Evolutionary conservation across 2,329 filamentous ascomycete species (phyloP), one percentile per base, ranked within the genome.

Genomic region (Penicillium sp.): DNA sequence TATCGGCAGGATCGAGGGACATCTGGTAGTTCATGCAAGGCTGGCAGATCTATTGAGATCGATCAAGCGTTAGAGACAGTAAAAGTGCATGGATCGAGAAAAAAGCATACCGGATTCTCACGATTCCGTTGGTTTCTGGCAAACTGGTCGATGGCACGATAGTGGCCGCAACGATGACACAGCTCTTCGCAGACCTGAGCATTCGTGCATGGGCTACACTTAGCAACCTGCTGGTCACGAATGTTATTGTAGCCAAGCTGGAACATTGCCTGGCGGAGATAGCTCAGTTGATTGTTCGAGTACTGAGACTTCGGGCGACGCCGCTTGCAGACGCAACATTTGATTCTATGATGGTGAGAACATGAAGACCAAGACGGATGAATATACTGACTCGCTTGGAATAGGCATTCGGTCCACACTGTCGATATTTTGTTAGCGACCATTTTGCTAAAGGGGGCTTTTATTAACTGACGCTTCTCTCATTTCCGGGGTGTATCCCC

Each of bases 11-110:
- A 26, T 45, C 41, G 12, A 49, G 47, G 13, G 47, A 49, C 19
- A 39, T 29, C 42, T 49, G 41, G 32, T 56, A 55, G 51, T 51
- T 52, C 46, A 51, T 51, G 34, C 56, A 53, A 21, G 43, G 45
- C 28, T 48, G 24, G 26, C 41, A 48, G 26, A 48, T 8, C 41
- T 51, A 39, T 37, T 6, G 12, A 38, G 4, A 22, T 2, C 39
- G 12, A 10, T 3, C 7, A 31, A 38, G 10, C 22, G 3, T 41
- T 29, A 35, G 31, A 26, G 26, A 15, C 6, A n/a, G 7, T 12
- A 13, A 15, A 8, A 28, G 10, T 6, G 8, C 12, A 2, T 19
- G 12, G 24, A 8, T 12, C 6, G 10, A 6, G 12, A 15, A 7
- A 12, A 34, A 26, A 3, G 8, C 49, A 22, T 40, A 49, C 49